Conservation (phyloP, 352 stramenopile genomes). For the Phytopythium oedochilum region DNA sequence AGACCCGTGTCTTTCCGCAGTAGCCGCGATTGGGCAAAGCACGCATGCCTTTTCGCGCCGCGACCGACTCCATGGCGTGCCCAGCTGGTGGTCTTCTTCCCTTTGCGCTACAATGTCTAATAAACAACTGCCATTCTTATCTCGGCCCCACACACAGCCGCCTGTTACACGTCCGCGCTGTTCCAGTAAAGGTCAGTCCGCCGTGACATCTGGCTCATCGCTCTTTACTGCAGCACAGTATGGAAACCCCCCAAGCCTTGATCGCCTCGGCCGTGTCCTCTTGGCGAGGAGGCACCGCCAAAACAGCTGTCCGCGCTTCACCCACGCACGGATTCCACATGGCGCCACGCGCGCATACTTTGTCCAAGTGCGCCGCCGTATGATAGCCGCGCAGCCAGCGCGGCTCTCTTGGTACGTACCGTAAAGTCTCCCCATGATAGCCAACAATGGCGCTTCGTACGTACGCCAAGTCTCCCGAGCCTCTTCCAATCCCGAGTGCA, state of each 20-base stretch:
- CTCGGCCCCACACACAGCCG: no score
- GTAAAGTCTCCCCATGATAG: no score
- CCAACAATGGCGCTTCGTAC: no score
- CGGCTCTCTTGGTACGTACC: no score
- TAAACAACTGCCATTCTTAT: not conserved
- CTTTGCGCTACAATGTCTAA: no score
- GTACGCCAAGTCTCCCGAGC: no score
- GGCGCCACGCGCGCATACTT: not conserved
- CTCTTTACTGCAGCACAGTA: no score
- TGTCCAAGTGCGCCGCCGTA: not conserved
- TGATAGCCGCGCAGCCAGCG: not conserved
- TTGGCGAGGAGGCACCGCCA: constrained; percentile 1
- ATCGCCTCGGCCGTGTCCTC: no score
- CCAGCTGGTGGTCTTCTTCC: not conserved
- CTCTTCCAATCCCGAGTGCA: no score
- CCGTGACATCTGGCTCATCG: constrained; percentile 2
- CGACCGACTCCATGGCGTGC: not conserved
- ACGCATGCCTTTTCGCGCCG: not conserved
- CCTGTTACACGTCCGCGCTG: no score
- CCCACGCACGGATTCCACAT: constrained; percentile 4
- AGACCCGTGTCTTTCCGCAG: no score
- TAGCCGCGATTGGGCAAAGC: not conserved
- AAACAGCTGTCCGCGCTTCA: constrained; percentile 1
- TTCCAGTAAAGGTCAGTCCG: not conserved
- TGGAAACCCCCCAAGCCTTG: no score